Evolutionary conservation across 2,329 filamentous ascomycete genomes (phyloP).

Genomic region (Bimuria novae-zelandiae): DNA sequence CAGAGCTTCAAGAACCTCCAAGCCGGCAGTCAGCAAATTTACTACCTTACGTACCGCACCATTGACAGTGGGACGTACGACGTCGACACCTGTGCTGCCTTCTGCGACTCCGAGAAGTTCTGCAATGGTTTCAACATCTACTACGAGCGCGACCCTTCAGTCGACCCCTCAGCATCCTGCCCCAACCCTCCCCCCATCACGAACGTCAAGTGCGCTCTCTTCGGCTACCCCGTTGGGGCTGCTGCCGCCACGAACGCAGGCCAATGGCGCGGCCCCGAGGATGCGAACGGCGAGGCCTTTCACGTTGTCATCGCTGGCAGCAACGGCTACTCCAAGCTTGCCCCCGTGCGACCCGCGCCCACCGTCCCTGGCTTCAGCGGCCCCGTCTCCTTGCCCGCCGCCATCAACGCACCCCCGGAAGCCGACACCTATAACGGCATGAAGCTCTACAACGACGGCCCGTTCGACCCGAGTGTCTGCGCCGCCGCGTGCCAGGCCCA

Average conservation of each 20-base stretch:
- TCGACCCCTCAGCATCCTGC: constrained; percentile 20
- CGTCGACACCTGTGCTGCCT: constrained; percentile 19
- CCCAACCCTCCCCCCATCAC: constrained; percentile 25
- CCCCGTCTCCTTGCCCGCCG: constrained; percentile 22
- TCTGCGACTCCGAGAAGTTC: constrained; percentile 29
- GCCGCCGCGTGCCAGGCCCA: constrained; percentile 42
- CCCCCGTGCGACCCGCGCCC: constrained; percentile 9
- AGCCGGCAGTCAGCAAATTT: constrained; percentile 28
- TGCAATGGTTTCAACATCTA: constrained; percentile 38
- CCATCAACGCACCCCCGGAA: constrained; percentile 32
- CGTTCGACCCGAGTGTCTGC: constrained; percentile 37
- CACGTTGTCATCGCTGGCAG: constrained; percentile 33
- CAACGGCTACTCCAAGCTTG: constrained; percentile 36
- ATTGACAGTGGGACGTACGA: constrained; percentile 22
- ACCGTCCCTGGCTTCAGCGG: constrained; percentile 22
- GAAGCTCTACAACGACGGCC: constrained; percentile 34
- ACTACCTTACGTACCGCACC: constrained; percentile 35
- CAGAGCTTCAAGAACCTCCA: constrained; percentile 22
- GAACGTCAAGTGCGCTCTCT: constrained; percentile 36
- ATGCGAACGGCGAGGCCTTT: constrained; percentile 19
- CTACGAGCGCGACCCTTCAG: constrained; percentile 32
- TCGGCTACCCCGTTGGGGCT: constrained; percentile 29
- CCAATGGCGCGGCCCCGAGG: constrained; percentile 21
- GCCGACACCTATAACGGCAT: constrained; percentile 35
- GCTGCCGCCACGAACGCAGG: constrained; percentile 28